Evolutionary conservation across 768 basidiomycete species (phyloP).

Genomic region (Boletus sp.): DNA sequence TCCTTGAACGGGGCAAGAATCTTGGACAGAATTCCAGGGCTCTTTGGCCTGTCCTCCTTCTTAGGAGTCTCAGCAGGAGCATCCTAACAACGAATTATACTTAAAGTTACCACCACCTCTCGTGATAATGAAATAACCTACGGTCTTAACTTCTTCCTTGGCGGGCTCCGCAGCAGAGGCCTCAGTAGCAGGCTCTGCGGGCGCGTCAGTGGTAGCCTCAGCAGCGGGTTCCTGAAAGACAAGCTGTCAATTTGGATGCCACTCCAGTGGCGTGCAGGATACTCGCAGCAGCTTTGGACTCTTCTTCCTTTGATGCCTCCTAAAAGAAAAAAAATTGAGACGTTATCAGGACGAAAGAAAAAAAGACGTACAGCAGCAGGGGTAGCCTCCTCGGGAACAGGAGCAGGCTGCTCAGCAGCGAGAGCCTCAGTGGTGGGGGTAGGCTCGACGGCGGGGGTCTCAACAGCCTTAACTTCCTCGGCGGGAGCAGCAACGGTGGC

Average conservation of each 20-base stretch:
- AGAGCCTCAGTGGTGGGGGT: slow-evolving; percentile 32
- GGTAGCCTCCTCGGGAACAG: slow-evolving; percentile 33
- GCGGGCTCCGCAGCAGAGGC: slow-evolving; percentile 34
- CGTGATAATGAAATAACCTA: slow-evolving; percentile 21
- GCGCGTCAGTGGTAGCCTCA: slow-evolving; percentile 24
- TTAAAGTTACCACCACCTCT: slow-evolving; percentile 31
- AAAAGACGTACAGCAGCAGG: slow-evolving; percentile 35
- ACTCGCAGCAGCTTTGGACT: slow-evolving; percentile 39
- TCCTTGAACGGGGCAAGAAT: slow-evolving; percentile 78
- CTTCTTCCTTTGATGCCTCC: slow-evolving; percentile 46
- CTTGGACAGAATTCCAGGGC: slow-evolving; percentile 73
- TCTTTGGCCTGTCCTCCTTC: slow-evolving; percentile 83
- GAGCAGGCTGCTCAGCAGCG: slow-evolving; percentile 21
- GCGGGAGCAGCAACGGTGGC: slow-evolving; percentile 45
- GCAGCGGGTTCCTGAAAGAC: slow-evolving; percentile 36
- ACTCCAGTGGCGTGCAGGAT: rapidly evolving
- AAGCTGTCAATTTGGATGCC: neutral
- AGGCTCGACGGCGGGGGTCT: slow-evolving; percentile 36
- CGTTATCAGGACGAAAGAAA: neutral
- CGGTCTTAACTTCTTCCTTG: slow-evolving; percentile 45
- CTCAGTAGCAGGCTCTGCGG: slow-evolving; percentile 30
- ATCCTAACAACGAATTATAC: slow-evolving; percentile 18
- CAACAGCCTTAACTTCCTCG: slow-evolving; percentile 55
- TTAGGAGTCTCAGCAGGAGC: slow-evolving; percentile 49
- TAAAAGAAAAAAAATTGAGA: slow-evolving; percentile 10